Percentiles rank a stretch among this genome's conserved stretches.
phyloP scores from a whole-genome alignment of 2,329 filamentous ascomycete genomes.

The Nemania serpens region DNA sequence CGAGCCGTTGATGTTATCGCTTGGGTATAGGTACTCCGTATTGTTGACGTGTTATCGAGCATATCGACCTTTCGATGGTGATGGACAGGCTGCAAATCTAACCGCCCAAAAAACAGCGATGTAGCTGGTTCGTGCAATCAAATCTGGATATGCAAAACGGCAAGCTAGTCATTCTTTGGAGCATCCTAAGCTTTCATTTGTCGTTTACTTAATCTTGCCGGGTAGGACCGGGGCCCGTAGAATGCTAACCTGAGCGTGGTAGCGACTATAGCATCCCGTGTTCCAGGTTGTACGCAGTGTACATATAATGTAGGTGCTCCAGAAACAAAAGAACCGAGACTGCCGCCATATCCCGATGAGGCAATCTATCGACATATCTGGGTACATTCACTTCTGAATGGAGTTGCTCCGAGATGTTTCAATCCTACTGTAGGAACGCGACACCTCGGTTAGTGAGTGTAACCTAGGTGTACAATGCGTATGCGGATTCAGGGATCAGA shows the following conservation, averaged over 20 bases:
- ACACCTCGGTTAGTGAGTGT: not conserved
- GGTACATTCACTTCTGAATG: too few relatives aligned
- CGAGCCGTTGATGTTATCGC: not conserved
- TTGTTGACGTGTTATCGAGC: too few relatives aligned
- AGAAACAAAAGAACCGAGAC: slow-evolving; percentile 16
- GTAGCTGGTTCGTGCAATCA: not conserved
- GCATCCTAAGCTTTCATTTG: not conserved
- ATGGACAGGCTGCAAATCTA: not conserved
- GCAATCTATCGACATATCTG: slow-evolving; percentile 1
- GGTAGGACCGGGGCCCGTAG: slow-evolving; percentile 1
- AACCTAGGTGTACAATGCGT: not conserved
- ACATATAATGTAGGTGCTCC: too few relatives aligned
- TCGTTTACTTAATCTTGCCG: slow-evolving; percentile 4
- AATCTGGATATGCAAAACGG: too few relatives aligned
- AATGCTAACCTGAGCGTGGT: not conserved
- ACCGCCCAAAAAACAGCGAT: not conserved
- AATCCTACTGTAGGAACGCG: not conserved
- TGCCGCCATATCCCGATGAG: slow-evolving; percentile 20
- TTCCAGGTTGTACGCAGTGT: slow-evolving; percentile 13
- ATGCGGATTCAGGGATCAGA: not conserved
- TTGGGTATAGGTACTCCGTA: not conserved
- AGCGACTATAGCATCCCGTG: slow-evolving; percentile 9
- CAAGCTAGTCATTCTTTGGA: too few relatives aligned
- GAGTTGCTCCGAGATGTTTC: not conserved
- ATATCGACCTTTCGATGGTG: too few relatives aligned